Percentiles rank a stretch among this genome's conserved stretches.
Evolutionary conservation across 352 stramenopile genomes (phyloP).

Genomic region (Pseudoperonospora humuli): DNA sequence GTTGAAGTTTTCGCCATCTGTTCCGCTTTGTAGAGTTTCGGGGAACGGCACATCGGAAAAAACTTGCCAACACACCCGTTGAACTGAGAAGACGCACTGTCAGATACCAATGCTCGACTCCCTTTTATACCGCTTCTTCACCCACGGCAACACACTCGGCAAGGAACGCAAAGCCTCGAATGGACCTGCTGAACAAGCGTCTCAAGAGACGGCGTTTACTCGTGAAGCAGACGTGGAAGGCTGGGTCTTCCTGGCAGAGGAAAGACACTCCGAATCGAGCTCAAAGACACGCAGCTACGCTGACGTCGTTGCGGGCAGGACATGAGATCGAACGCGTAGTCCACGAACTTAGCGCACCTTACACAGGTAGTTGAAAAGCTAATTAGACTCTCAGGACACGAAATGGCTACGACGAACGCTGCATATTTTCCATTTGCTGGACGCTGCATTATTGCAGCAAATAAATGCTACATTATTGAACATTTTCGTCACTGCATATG

Average conservation of each 20-base stretch:
- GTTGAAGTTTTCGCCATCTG: no score
- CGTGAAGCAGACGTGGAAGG: slow-evolving; percentile 35
- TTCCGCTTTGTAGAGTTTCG: no score
- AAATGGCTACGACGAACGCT: neutral
- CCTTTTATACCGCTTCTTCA: slow-evolving; percentile 30
- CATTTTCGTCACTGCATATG: no score
- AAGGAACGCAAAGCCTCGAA: slow-evolving; percentile 5
- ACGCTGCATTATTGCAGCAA: slow-evolving; percentile 5
- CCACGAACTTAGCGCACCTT: no score
- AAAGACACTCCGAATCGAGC: slow-evolving; percentile 9
- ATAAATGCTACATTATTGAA: no score
- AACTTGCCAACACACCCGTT: no score
- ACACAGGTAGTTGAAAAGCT: no score
- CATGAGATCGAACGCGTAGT: no score
- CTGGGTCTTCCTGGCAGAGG: slow-evolving; percentile 40
- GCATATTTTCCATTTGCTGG: slow-evolving; percentile 2
- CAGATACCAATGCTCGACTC: slow-evolving; percentile 44
- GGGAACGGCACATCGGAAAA: slow-evolving; percentile 8
- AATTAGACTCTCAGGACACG: no score
- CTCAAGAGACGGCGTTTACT: slow-evolving; percentile 26
- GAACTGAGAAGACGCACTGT: no score
- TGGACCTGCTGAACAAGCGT: slow-evolving; percentile 14
- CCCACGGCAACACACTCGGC: slow-evolving; percentile 1
- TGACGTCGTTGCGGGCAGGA: slow-evolving; percentile 30
- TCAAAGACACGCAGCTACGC: slow-evolving; percentile 33